phyloP scores from a whole-genome alignment of 2,329 filamentous ascomycete species.

The Trichothecium sympodiale region DNA sequence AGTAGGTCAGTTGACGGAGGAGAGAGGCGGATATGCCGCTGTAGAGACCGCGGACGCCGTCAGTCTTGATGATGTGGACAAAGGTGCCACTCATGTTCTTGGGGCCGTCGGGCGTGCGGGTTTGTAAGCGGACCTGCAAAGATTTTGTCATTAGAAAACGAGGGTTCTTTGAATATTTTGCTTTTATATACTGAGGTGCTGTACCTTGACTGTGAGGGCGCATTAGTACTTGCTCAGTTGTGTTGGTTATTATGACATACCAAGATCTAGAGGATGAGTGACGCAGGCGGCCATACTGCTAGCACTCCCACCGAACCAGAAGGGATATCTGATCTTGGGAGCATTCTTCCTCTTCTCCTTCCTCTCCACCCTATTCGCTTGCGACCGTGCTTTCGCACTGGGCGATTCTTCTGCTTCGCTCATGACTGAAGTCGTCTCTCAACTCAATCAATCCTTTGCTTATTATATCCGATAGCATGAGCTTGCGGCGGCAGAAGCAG shows the following conservation, averaged over 20 bases:
- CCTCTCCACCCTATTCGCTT: slow-evolving; percentile 6
- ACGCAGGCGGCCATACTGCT: slow-evolving; percentile 85
- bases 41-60: slow-evolving; percentile 77
- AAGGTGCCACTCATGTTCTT: slow-evolving; percentile 81
- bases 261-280: slow-evolving; percentile 86
- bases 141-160: slow-evolving; percentile 3
- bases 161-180: background rate
- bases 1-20: slow-evolving; percentile 90
- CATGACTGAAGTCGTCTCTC: background rate
- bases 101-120: slow-evolving; percentile 62
- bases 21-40: slow-evolving; percentile 85
- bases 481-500: too few relatives aligned
- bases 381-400: background rate
- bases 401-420: background rate
- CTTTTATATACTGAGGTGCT: too few relatives aligned
- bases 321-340: slow-evolving; percentile 52
- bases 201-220: slow-evolving; percentile 36
- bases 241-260: slow-evolving; percentile 45
- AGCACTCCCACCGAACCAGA: slow-evolving; percentile 95
- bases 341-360: slow-evolving; percentile 24
- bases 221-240: too few relatives aligned
- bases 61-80: slow-evolving; percentile 62
- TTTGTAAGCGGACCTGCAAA: slow-evolving; percentile 85
- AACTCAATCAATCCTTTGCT: too few relatives aligned
- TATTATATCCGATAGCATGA: too few relatives aligned